Percentiles rank a stretch among this genome's conserved stretches.
Conservation (phyloP, 805 yeast genomes). For the Wickerhamiella sorbophila region DNA sequence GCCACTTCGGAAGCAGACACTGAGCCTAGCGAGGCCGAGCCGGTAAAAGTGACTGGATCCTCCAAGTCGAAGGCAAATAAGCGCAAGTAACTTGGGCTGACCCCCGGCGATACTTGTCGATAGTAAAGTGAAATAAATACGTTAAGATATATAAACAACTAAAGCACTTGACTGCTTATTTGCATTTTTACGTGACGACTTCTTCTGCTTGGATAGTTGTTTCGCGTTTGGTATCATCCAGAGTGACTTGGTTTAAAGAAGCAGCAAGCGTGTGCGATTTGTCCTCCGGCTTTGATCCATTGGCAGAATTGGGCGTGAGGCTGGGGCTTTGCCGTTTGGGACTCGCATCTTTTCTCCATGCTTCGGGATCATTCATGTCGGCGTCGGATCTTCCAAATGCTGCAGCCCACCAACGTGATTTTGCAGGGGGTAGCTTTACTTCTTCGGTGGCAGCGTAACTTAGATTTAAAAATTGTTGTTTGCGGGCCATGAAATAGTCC, state of each 20-base stretch:
- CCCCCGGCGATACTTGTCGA: too few species aligned
- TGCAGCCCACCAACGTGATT: conserved; percentile 82
- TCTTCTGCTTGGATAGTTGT: not conserved
- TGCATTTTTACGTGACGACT: not conserved
- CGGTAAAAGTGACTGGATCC: conserved; percentile 1
- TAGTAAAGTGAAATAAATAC: too few species aligned
- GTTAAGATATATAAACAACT: not conserved
- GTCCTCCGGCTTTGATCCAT: not conserved
- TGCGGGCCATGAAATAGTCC: conserved; percentile 80
- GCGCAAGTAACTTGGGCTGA: conserved; percentile 11
- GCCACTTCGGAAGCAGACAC: conserved; percentile 7
- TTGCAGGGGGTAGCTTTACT: conserved; percentile 26
- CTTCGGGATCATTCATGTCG: conserved; percentile 37
- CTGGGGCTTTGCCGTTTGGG: conserved; percentile 6
- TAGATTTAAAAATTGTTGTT: conserved; percentile 49
- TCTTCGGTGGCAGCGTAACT: conserved; percentile 25
- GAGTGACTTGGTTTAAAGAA: not conserved
- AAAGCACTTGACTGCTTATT: not conserved
- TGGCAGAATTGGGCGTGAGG: conserved; percentile 9
- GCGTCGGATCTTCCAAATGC: conserved; percentile 62
- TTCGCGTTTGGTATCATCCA: not conserved
- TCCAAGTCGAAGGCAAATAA: conserved; percentile 5
- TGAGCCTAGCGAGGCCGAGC: conserved; percentile 8
- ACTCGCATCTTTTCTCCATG: conserved; percentile 15
- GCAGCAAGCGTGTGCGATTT: not conserved